phyloP scores from a whole-genome alignment of 352 stramenopile genomes.

The Phytophthora pseudosyringae region DNA sequence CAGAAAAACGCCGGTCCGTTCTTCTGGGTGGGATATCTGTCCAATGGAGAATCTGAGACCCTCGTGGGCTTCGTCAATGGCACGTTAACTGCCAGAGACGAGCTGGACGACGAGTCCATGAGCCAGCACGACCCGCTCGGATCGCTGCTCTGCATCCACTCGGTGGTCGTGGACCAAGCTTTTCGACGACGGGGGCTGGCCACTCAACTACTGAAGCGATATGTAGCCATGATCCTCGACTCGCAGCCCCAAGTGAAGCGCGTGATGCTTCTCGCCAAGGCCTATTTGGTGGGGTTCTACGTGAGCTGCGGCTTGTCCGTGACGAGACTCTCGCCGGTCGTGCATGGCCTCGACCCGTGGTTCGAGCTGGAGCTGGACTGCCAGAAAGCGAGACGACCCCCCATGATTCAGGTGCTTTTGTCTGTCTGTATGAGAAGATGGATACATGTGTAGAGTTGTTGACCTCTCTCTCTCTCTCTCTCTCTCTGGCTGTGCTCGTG shows the following conservation, averaged over 20 bases:
- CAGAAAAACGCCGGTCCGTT: slow-evolving; percentile 83
- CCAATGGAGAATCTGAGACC: slow-evolving; percentile 12
- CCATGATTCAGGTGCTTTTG: slow-evolving; percentile 47
- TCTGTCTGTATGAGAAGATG: too few species aligned
- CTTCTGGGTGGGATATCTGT: slow-evolving; percentile 53
- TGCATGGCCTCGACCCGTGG: slow-evolving; percentile 86
- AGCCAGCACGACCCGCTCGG: slow-evolving; percentile 76
- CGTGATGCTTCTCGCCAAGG: slow-evolving; percentile 87
- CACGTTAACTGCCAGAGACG: slow-evolving; percentile 63
- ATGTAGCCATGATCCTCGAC: slow-evolving; percentile 59
- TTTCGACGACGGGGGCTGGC: slow-evolving; percentile 78
- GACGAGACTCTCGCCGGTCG: slow-evolving; percentile 66
- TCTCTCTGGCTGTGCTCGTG: too few species aligned
- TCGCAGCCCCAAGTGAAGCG: slow-evolving; percentile 60
- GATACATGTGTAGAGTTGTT: too few species aligned
- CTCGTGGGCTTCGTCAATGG: slow-evolving; percentile 92
- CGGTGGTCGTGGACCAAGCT: slow-evolving; percentile 74
- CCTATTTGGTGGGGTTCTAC: slow-evolving; percentile 88
- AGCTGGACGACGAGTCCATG: slow-evolving; percentile 81
- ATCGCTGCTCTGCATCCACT: slow-evolving; percentile 90
- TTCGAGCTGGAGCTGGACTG: slow-evolving; percentile 81
- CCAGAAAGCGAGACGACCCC: slow-evolving; percentile 32
- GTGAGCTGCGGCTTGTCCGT: slow-evolving; percentile 80
- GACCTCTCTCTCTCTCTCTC: too few species aligned
- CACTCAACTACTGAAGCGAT: slow-evolving; percentile 82